phyloP scores from a whole-genome alignment of 78 protist species.

The Creolimax fragrantissima region DNA sequence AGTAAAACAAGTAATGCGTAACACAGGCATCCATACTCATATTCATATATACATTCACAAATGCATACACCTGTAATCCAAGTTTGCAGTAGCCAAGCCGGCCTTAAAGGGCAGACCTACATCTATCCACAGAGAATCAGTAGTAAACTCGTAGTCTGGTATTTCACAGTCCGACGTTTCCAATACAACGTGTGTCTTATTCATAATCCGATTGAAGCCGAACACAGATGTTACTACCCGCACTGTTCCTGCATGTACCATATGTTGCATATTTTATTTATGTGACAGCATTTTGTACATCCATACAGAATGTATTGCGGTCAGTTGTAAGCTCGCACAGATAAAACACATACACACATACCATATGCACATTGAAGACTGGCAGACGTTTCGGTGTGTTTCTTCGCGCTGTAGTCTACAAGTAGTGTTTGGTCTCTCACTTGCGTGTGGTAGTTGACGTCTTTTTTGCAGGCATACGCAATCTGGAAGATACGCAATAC shows the following conservation, averaged over 20 bases:
- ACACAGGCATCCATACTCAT: too few relatives aligned
- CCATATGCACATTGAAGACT: too few relatives aligned
- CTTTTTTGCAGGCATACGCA: neutral
- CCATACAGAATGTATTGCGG: too few relatives aligned
- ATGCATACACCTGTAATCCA: neutral
- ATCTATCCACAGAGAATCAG: neutral
- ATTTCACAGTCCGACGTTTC: neutral
- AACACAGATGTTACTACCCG: neutral
- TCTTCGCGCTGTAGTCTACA: neutral
- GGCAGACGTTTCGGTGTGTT: neutral
- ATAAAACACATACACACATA: too few relatives aligned
- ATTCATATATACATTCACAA: too few relatives aligned
- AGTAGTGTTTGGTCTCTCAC: neutral
- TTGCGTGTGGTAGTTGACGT: neutral
- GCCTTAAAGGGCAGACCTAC: neutral
- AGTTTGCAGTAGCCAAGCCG: neutral
- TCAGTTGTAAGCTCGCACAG: too few relatives aligned
- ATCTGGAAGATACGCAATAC: too few relatives aligned
- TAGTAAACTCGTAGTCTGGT: neutral
- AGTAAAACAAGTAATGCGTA: too few relatives aligned
- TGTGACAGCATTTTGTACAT: too few relatives aligned
- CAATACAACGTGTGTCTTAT: neutral
- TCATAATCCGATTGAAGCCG: neutral
- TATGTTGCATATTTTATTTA: too few relatives aligned
- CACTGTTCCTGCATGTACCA: too few relatives aligned